A percentile compares a stretch with the other conserved stretches of the same genome.
Conservation (phyloP, 1,139 yeast genomes). For the Taphrina pruni region DNA sequence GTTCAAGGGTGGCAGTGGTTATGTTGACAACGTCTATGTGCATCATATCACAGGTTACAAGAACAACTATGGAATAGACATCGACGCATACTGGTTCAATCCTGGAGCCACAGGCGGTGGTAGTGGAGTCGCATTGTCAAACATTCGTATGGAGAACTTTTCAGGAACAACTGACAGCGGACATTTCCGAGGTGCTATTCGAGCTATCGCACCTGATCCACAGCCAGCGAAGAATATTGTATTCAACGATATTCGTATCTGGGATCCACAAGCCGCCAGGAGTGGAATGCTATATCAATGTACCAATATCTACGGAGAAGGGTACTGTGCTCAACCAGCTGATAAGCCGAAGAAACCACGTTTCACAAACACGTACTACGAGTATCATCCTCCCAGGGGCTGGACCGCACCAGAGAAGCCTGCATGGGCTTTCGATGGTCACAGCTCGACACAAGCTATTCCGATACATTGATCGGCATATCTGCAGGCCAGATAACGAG, state of each 20-base stretch:
- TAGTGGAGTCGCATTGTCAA: conserved; percentile 10
- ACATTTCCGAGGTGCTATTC: conserved; percentile 1
- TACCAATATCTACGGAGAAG: conserved; percentile 4
- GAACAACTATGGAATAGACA: conserved; percentile 6
- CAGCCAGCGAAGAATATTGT: conserved; percentile 9
- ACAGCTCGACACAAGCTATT: not conserved
- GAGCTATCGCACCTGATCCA: not conserved
- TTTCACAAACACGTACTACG: not conserved
- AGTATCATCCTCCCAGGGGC: not conserved
- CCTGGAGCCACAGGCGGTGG: conserved; percentile 13
- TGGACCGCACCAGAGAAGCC: not conserved
- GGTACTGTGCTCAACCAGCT: conserved; percentile 4
- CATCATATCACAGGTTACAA: conserved; percentile 4
- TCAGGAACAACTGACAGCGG: conserved; percentile 9
- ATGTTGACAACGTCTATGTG: not conserved
- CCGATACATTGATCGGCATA: conserved; percentile 8
- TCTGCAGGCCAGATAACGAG: not conserved
- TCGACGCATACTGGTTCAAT: conserved; percentile 1
- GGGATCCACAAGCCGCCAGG: conserved; percentile 14
- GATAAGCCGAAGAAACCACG: not conserved
- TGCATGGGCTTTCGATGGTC: conserved; percentile 20
- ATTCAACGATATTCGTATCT: conserved; percentile 1
- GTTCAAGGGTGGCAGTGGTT: conserved; percentile 1
- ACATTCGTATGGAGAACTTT: conserved; percentile 6
- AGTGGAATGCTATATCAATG: conserved; percentile 2